Conservation (phyloP, 75 land plant genomes). For the Cupressus sempervirens region DNA sequence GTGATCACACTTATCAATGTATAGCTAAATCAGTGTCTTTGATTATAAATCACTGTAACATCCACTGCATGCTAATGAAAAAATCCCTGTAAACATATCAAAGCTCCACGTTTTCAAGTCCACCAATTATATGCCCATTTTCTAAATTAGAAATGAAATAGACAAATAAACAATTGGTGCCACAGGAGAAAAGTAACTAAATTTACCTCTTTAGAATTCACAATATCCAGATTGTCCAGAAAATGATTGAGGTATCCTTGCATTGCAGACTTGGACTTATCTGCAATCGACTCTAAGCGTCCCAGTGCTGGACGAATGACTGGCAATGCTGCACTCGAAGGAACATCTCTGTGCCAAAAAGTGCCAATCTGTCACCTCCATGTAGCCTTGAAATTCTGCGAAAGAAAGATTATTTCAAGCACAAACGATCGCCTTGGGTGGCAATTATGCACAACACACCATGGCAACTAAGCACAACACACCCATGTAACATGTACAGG, state of each 20-base stretch:
- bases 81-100: neutral
- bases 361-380: constrained; percentile 19
- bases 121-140: neutral
- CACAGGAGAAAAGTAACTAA: neutral
- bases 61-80: neutral
- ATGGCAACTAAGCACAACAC: neutral
- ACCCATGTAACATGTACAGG: neutral
- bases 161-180: neutral
- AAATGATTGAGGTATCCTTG: constrained; percentile 89
- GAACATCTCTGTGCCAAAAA: constrained; percentile 76
- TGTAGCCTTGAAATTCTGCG: constrained; percentile 18
- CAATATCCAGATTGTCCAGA: constrained; percentile 82
- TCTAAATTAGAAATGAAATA: neutral
- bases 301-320: constrained; percentile 88
- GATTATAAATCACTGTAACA: neutral
- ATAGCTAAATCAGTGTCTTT: neutral
- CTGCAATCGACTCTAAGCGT: constrained; percentile 74
- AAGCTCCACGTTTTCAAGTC: neutral
- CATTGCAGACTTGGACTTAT: constrained; percentile 81
- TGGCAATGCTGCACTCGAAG: constrained; percentile 93
- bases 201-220: constrained; percentile 80
- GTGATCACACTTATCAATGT: neutral
- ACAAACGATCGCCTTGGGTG: constrained; percentile 13
- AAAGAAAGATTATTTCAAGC: neutral
- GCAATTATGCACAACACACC: constrained; percentile 14